phyloP scores from a whole-genome alignment of 768 basidiomycete genomes.

The Boletus rex-veris region DNA sequence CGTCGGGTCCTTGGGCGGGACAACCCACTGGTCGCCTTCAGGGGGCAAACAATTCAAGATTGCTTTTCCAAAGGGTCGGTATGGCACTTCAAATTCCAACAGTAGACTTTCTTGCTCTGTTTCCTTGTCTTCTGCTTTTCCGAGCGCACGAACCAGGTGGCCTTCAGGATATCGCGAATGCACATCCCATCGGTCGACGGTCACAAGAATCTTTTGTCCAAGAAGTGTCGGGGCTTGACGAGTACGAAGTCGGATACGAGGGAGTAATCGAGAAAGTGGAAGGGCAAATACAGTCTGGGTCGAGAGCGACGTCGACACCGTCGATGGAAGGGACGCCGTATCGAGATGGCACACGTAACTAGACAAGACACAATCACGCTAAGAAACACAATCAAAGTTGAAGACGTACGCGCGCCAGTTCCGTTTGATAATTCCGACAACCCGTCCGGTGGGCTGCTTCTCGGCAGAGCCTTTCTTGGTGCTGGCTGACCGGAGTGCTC shows the following conservation, averaged over 20 bases:
- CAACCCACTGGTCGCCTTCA: constrained; percentile 91
- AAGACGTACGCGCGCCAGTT: constrained; percentile 87
- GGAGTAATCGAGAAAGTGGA: constrained; percentile 86
- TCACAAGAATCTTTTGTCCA: constrained; percentile 93
- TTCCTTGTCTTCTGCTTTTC: constrained; percentile 89
- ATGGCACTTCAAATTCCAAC: constrained; percentile 93
- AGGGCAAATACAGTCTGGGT: constrained; percentile 93
- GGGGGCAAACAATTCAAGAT: constrained; percentile 86
- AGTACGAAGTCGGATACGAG: constrained; percentile 90
- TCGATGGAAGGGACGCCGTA: constrained; percentile 77
- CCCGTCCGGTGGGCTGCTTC: constrained; percentile 85
- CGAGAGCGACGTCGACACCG: constrained; percentile 72
- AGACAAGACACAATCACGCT: background rate
- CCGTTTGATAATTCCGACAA: constrained; percentile 90
- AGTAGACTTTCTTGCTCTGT: constrained; percentile 93
- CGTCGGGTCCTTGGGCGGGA: constrained; percentile 65
- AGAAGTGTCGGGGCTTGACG: constrained; percentile 88
- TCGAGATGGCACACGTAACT: constrained; percentile 97
- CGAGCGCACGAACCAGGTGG: constrained; percentile 91
- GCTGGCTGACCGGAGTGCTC: constrained; percentile 27
- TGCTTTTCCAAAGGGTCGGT: constrained; percentile 94
- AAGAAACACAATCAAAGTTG: background rate
- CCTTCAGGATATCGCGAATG: constrained; percentile 93
- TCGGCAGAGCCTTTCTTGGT: constrained; percentile 40
- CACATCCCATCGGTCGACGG: constrained; percentile 88